Conservation (phyloP, 2,329 filamentous ascomycete genomes). For the Fusarium domesticum region DNA sequence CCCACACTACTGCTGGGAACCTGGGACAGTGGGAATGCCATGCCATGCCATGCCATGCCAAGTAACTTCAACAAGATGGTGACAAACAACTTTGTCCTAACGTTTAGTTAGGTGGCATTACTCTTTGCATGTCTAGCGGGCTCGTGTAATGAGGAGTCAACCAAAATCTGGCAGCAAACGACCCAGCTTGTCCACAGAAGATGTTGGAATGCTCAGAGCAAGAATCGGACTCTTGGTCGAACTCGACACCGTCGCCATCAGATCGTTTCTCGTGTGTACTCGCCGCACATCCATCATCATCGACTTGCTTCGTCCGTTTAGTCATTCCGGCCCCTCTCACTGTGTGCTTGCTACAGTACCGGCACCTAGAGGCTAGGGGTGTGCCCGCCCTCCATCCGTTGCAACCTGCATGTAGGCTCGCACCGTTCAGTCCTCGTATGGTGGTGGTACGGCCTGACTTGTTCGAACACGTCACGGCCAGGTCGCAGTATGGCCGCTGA, state of each 20-base stretch:
- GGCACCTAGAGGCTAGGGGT: not conserved
- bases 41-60: too few relatives aligned
- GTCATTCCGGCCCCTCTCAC: not conserved
- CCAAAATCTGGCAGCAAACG: too few relatives aligned
- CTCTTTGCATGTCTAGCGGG: constrained; percentile 8
- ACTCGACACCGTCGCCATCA: too few relatives aligned
- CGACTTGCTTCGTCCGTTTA: not conserved
- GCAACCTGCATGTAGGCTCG: not conserved
- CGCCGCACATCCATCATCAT: not conserved
- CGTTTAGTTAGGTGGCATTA: not conserved
- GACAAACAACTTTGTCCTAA: constrained; percentile 6
- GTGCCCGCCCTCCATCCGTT: not conserved
- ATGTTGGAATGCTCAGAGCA: too few relatives aligned
- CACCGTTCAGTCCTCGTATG: not conserved
- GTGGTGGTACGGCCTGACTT: constrained; percentile 11
- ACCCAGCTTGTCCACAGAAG: too few relatives aligned
- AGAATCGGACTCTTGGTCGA: too few relatives aligned
- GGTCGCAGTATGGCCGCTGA: constrained; percentile 22
- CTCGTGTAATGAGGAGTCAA: constrained; percentile 6
- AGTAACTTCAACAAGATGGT: constrained; percentile 1
- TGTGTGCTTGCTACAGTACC: not conserved
- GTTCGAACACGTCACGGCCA: constrained; percentile 28
- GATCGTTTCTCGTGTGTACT: too few relatives aligned
- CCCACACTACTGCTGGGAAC: too few relatives aligned
- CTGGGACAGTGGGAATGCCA: too few relatives aligned